A percentile compares a stretch with the other conserved stretches of the same genome.
These are phyloP conservation scores for Bryoglossum gracile DNA, from an alignment of 495 filamentous ascomycete genomes.

Conservation along the genomic window DNA sequence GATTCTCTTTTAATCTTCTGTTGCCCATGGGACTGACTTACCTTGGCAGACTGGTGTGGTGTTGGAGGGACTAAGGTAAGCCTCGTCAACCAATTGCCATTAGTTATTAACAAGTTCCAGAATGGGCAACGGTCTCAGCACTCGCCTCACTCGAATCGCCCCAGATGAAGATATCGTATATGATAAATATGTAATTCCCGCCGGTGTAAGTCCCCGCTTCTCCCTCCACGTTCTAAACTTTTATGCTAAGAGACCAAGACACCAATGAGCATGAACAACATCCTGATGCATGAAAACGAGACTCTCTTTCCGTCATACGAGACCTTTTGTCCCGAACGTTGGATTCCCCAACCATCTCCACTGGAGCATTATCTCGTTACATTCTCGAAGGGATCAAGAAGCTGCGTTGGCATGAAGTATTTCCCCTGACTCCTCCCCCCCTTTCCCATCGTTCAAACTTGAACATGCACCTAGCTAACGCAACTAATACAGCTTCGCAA, in stretches of 20 bases:
- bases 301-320: background rate
- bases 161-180: background rate
- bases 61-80: background rate
- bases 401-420: background rate
- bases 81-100: background rate
- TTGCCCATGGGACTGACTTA: background rate
- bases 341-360: background rate
- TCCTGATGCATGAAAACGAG: background rate
- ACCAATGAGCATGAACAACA: background rate
- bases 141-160: background rate
- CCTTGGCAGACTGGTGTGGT: background rate
- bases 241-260: background rate
- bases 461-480: background rate
- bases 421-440: background rate
- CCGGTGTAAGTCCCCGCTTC: background rate
- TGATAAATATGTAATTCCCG: background rate
- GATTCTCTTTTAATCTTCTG: background rate
- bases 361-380: background rate
- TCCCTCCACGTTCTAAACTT: background rate
- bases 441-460: background rate
- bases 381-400: background rate
- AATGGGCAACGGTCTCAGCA: background rate
- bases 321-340: background rate
- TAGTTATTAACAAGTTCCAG: background rate
- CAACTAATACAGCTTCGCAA: slow-evolving; percentile 23